Evolutionary conservation across 768 basidiomycete genomes (phyloP), one percentile per base, ranked within the genome.

Genomic region (Termitomyces sp.): DNA sequence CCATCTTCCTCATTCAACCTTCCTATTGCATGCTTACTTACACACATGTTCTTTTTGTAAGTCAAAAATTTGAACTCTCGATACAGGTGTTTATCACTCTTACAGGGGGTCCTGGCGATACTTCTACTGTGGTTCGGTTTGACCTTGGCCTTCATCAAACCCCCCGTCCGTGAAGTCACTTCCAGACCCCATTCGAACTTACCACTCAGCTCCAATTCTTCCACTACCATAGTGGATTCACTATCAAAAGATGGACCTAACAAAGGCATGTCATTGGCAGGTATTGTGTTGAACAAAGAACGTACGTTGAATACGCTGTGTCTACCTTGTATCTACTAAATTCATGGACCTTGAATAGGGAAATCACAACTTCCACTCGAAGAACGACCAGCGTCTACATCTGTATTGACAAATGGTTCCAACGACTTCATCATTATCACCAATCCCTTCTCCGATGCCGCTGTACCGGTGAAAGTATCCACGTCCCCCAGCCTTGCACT

Each of bases 401-500:
- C 4, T 2, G 16, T 20, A 20, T 11, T 18, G 22, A 6, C 11
- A 16, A 24, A 31, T 11, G 31, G 16, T 6, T 9, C 5, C 6
- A 12, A 36, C 2, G 12, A 46, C 3, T 54, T 34, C 24, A 34
- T 54, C 13, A 54, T 47, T 15, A 54, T 48, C n/a, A 12, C 6
- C 18, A 54, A 59, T 20, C 58, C 50, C 18, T 59, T 60, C 24
- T 22, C 61, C 13, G 48, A 59, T 22, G 46, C 55, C 12, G 2
- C 33, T 31, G 36, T 55, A 16, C 53, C 61, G 1, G 61, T 62
- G 6, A 62, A 54, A 37, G 13, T 49, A 18, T 47, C 50, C 0
- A 39, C 24, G 24, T 36, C 33, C 11, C 58, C 46, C 18, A 57
- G 50, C 36, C 51, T 50, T 13, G 55, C 61, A 27, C 53, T 62